Evolutionary conservation across 2,329 filamentous ascomycete genomes (phyloP).

Genomic region (Beauveria australis): DNA sequence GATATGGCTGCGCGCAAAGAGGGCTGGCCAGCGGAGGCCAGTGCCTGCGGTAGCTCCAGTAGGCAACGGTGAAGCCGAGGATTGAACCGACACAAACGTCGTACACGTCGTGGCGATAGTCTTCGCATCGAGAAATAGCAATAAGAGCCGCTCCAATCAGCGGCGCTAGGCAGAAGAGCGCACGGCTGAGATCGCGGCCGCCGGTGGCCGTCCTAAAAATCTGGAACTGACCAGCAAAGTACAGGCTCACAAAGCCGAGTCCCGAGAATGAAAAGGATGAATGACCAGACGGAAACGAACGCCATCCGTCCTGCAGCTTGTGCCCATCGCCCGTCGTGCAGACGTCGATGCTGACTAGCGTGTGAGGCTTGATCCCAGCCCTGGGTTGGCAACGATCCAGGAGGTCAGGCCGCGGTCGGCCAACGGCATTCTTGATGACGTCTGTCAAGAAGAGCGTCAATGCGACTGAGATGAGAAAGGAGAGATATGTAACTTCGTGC

Average conservation of each 20-base stretch:
- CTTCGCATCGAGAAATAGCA: constrained; percentile 60
- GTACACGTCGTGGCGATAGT: constrained; percentile 64
- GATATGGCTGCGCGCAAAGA: constrained; percentile 50
- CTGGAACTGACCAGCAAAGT: constrained; percentile 58
- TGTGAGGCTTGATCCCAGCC: constrained; percentile 35
- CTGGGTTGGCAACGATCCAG: constrained; percentile 72
- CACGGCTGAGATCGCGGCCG: constrained; percentile 45
- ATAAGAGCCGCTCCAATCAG: constrained; percentile 58
- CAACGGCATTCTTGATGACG: constrained; percentile 80
- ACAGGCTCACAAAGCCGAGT: constrained; percentile 64
- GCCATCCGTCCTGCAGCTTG: constrained; percentile 72
- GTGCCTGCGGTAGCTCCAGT: constrained; percentile 59
- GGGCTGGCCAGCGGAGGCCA: constrained; percentile 48
- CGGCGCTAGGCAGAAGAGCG: constrained; percentile 49
- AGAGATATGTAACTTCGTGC: constrained; percentile 75
- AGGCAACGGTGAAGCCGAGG: constrained; percentile 51
- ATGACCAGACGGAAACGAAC: constrained; percentile 76
- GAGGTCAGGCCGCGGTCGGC: constrained; percentile 57
- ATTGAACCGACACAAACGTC: constrained; percentile 56
- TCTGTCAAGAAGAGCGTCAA: constrained; percentile 81
- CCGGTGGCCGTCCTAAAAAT: constrained; percentile 41
- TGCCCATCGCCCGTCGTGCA: constrained; percentile 66
- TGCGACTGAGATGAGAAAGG: constrained; percentile 67
- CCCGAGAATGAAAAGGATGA: constrained; percentile 72
- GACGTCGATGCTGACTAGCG: constrained; percentile 56